A percentile compares a stretch with the other conserved stretches of the same genome.
Evolutionary conservation across 139 green algal species (phyloP).

Genomic region (Gonium pectorale): DNA sequence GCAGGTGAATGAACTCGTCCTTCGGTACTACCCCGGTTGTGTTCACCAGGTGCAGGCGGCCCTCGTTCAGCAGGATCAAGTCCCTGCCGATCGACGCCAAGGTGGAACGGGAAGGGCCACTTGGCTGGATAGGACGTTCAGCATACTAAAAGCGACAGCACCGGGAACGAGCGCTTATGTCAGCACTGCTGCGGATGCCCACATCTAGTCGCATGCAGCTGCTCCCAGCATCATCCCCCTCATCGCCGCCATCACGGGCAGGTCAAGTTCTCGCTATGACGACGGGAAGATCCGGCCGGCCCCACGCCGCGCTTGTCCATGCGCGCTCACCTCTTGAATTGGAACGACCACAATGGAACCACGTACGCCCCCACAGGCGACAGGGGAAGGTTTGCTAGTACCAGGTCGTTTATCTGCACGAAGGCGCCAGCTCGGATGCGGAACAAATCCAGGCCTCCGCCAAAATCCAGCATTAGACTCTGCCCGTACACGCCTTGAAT

Average conservation of each 20-base stretch:
- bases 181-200: not conserved
- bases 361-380: not conserved
- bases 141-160: not conserved
- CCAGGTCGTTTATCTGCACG: constrained; percentile 4
- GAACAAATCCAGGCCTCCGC: constrained; percentile 16
- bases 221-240: too few relatives aligned
- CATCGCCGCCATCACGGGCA: too few relatives aligned
- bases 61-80: not conserved
- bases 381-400: constrained; percentile 12
- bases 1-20: constrained; percentile 20
- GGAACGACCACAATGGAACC: constrained; percentile 35
- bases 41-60: constrained; percentile 31
- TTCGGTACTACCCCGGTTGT: not conserved
- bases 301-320: too few relatives aligned
- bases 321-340: constrained; percentile 4
- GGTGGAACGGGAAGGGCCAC: not conserved
- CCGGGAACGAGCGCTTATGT: not conserved
- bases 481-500: not conserved
- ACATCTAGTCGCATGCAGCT: not conserved
- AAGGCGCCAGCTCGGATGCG: not conserved
- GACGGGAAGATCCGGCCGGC: too few relatives aligned
- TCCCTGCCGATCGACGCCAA: not conserved
- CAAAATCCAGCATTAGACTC: not conserved
- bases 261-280: too few relatives aligned
- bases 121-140: not conserved